phyloP scores from a whole-genome alignment of 2,329 filamentous ascomycete genomes.

The Aureobasidium subglaciale region DNA sequence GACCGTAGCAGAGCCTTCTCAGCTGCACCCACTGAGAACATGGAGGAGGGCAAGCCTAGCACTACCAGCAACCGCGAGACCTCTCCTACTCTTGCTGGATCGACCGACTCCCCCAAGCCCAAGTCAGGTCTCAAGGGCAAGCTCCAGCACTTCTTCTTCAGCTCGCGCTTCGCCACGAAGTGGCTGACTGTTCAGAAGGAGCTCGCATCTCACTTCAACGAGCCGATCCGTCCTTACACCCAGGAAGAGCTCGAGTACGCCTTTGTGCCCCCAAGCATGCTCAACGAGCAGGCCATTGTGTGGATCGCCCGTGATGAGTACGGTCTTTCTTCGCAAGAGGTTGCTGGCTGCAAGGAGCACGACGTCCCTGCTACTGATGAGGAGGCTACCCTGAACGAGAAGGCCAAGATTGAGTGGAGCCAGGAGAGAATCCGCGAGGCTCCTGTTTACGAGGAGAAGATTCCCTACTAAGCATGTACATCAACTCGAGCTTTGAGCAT shows the following conservation, averaged over 20 bases:
- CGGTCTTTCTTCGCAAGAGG: constrained; percentile 38
- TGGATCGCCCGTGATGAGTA: constrained; percentile 41
- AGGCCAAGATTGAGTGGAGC: constrained; percentile 40
- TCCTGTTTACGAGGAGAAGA: constrained; percentile 34
- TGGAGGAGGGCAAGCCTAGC: constrained; percentile 19
- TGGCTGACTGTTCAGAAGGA: neutral
- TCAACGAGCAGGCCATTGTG: constrained; percentile 35
- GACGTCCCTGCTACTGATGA: constrained; percentile 39
- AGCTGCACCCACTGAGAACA: constrained; percentile 19
- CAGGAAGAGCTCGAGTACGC: constrained; percentile 32
- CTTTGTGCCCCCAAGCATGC: constrained; percentile 39
- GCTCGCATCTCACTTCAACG: constrained; percentile 27
- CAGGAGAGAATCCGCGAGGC: constrained; percentile 35
- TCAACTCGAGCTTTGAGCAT: too few species aligned
- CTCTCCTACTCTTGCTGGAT: neutral
- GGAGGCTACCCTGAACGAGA: constrained; percentile 38
- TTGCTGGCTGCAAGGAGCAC: constrained; percentile 33
- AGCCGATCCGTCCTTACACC: constrained; percentile 24
- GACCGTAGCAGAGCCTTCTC: constrained; percentile 24
- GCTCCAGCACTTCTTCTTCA: constrained; percentile 14
- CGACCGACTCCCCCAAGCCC: neutral
- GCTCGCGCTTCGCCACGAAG: neutral
- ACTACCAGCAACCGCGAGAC: neutral
- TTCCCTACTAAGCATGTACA: constrained; percentile 15
- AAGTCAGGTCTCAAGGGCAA: constrained; percentile 9